A percentile compares a stretch with the other conserved stretches of the same genome.
Conservation (phyloP, 1,284 basidiomycete species). For the Amylostereum areolatum region DNA sequence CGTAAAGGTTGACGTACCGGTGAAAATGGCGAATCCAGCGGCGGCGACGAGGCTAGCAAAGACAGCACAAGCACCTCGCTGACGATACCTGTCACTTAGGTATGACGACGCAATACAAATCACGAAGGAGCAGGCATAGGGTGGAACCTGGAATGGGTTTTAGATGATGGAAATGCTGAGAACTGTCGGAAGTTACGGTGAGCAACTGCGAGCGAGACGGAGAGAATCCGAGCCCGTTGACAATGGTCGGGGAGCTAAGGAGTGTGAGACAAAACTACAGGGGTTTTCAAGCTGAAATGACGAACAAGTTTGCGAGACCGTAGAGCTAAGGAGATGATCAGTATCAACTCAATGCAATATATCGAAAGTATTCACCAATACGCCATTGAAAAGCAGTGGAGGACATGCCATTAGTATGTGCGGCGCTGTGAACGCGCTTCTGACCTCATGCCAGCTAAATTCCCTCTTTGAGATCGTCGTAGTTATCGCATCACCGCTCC, state of each 20-base stretch:
- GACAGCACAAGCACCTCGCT: constrained; percentile 33
- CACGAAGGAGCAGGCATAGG: constrained; percentile 15
- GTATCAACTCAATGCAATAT: not conserved
- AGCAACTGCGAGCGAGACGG: constrained; percentile 26
- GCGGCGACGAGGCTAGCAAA: constrained; percentile 30
- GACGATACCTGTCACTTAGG: constrained; percentile 36
- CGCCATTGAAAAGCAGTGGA: constrained; percentile 17
- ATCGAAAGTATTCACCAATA: constrained; percentile 12
- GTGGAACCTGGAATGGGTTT: constrained; percentile 14
- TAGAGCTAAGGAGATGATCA: constrained; percentile 8
- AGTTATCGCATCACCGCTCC: constrained; percentile 21
- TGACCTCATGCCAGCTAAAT: constrained; percentile 24
- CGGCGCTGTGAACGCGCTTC: constrained; percentile 24
- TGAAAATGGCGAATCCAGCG: constrained; percentile 42
- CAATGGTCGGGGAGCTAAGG: constrained; percentile 30
- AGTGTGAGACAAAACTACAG: too few relatives aligned
- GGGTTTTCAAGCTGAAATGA: too few relatives aligned
- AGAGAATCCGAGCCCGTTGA: constrained; percentile 27
- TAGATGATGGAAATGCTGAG: too few relatives aligned
- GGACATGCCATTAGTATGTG: constrained; percentile 17
- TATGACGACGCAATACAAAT: constrained; percentile 34
- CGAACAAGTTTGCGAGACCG: constrained; percentile 20
- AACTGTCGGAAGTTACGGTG: too few relatives aligned
- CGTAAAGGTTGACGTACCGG: too few relatives aligned
- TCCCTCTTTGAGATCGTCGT: constrained; percentile 17